Percentiles rank a stretch among this genome's conserved stretches.
phyloP scores from a whole-genome alignment of 1,139 yeast genomes.

The Kodamaea arcana region DNA sequence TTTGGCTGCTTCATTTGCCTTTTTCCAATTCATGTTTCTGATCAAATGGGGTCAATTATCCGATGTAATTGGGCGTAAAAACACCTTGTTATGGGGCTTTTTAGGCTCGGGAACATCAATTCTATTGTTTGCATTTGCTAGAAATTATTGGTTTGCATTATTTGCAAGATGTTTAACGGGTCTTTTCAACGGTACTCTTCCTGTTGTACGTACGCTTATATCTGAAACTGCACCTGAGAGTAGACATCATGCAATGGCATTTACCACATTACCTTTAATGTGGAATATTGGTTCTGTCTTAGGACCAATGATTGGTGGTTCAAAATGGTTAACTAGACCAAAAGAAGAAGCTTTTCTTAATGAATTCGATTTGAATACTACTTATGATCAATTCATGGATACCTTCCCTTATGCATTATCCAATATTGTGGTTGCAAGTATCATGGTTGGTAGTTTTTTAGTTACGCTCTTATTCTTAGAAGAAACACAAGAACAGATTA shows the following conservation, averaged over 20 bases:
- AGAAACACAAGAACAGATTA: conserved; percentile 50
- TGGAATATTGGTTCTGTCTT: conserved; percentile 53
- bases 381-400: conserved; percentile 26
- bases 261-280: conserved; percentile 54
- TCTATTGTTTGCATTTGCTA: conserved; percentile 50
- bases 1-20: conserved; percentile 53
- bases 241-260: conserved; percentile 58
- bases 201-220: conserved; percentile 55
- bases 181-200: conserved; percentile 56
- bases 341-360: conserved; percentile 2
- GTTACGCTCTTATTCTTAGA: conserved; percentile 51
- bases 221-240: conserved; percentile 58
- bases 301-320: conserved; percentile 59
- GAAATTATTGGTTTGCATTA: conserved; percentile 48
- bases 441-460: conserved; percentile 35
- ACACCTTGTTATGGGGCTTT: conserved; percentile 49
- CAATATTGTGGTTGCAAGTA: conserved; percentile 46
- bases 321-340: conserved; percentile 31
- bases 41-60: conserved; percentile 57
- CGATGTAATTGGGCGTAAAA: conserved; percentile 56
- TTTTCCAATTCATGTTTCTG: conserved; percentile 51
- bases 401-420: conserved; percentile 56
- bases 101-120: conserved; percentile 47
- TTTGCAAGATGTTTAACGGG: conserved; percentile 52
- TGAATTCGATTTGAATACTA: conserved; percentile 4